Conservation (phyloP, 352 stramenopile species). For the Phytophthora sansomeana region DNA sequence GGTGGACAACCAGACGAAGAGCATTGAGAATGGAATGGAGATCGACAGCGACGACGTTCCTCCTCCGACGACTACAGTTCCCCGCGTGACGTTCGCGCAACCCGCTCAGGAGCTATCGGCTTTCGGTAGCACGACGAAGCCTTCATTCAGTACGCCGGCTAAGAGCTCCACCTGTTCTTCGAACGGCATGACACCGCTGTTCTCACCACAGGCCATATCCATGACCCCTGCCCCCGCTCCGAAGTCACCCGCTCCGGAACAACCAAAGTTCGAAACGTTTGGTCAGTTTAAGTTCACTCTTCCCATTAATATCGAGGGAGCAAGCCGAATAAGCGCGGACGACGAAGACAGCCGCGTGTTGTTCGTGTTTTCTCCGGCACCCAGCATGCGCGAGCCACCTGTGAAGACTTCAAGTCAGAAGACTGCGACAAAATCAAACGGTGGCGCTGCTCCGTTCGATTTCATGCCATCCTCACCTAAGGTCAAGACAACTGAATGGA, state of each 20-base stretch:
- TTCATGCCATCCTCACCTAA: conserved; percentile 77
- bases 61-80: conserved; percentile 65
- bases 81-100: conserved; percentile 50
- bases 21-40: conserved; percentile 31
- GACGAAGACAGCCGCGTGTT: conserved; percentile 57
- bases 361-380: conserved; percentile 75
- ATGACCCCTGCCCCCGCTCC: conserved; percentile 42
- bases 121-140: conserved; percentile 14
- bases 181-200: conserved; percentile 21
- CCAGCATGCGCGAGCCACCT: conserved; percentile 65
- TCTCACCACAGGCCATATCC: conserved; percentile 48
- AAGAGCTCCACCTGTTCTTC: conserved; percentile 23
- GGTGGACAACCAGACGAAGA: conserved; percentile 38
- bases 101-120: conserved; percentile 11
- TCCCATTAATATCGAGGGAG: conserved; percentile 28
- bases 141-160: conserved; percentile 22
- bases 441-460: conserved; percentile 55
- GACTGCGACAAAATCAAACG: conserved; percentile 26
- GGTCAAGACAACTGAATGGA: conserved; percentile 48
- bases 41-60: conserved; percentile 46
- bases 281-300: conserved; percentile 68
- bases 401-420: conserved; percentile 39
- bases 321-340: conserved; percentile 26
- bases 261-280: conserved; percentile 36
- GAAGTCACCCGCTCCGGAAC: background rate